Conservation (phyloP, 148 eudicot genomes). For the Camellia granthamiana region DNA sequence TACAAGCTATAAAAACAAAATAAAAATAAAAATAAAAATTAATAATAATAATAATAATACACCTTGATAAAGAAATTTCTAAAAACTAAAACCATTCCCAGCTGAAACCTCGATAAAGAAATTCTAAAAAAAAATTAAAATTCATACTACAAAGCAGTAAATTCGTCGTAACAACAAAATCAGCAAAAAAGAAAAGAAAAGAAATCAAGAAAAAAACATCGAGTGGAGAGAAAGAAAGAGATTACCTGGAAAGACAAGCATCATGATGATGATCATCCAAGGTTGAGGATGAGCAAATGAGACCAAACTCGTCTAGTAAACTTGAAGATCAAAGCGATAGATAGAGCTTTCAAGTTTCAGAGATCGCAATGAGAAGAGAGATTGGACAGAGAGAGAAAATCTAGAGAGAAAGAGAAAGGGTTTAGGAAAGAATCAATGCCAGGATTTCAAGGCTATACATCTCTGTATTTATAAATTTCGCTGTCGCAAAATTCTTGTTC, state of each 20-base stretch:
- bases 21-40: neutral
- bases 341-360: slow-evolving; percentile 9
- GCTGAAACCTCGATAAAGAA: slow-evolving; percentile 4
- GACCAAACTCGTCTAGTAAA: neutral
- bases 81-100: neutral
- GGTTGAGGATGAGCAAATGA: too few species aligned
- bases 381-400: neutral
- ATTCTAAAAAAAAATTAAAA: neutral
- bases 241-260: slow-evolving; percentile 7
- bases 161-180: neutral
- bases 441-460: slow-evolving; percentile 11
- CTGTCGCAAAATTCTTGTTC: neutral
- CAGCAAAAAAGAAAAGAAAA: neutral
- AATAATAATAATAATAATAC: neutral
- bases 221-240: slow-evolving; percentile 1
- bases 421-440: slow-evolving; percentile 11
- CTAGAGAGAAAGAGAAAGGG: neutral
- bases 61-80: neutral
- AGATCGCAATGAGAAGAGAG: slow-evolving; percentile 5
- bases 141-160: neutral
- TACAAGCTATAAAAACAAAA: neutral
- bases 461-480: neutral
- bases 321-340: neutral
- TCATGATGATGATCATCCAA: neutral
- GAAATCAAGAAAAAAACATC: neutral